Evolutionary conservation across 1,284 basidiomycete genomes (phyloP).

Genomic region (Rhodotorula mucilaginosa): DNA sequence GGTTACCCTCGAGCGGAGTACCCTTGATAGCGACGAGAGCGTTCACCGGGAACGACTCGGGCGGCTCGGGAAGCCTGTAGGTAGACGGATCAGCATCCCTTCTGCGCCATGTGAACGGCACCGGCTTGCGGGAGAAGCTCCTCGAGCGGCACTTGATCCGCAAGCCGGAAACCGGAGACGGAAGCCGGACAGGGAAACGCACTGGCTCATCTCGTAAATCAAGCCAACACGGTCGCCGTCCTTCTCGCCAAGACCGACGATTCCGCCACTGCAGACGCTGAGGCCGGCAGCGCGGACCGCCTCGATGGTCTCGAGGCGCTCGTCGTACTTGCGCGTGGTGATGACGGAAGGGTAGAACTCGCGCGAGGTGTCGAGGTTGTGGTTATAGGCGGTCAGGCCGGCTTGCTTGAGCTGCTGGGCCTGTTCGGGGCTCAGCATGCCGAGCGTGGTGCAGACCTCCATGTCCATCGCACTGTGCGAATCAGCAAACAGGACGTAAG

Average conservation of each 20-base stretch:
- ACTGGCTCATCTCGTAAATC: constrained; percentile 91
- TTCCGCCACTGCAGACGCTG: constrained; percentile 95
- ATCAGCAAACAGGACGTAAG: neutral
- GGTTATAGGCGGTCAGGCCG: constrained; percentile 95
- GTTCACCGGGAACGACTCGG: constrained; percentile 98
- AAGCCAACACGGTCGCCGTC: constrained; percentile 87
- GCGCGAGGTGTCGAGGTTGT: constrained; percentile 95
- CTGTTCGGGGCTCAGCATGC: constrained; percentile 93
- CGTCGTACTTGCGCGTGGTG: constrained; percentile 91
- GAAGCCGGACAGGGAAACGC: constrained; percentile 44
- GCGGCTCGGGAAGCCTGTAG: constrained; percentile 82
- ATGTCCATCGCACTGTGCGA: constrained; percentile 49
- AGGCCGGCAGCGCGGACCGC: constrained; percentile 93
- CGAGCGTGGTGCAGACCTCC: constrained; percentile 91
- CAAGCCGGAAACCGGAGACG: neutral
- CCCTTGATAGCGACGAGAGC: constrained; percentile 69
- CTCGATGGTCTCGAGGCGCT: constrained; percentile 81
- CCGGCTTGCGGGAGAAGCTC: neutral
- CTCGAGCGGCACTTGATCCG: neutral
- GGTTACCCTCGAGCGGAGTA: constrained; percentile 59
- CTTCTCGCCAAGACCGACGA: constrained; percentile 88
- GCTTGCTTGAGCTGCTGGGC: constrained; percentile 91
- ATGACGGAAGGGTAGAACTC: constrained; percentile 92
- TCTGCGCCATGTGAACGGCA: neutral
- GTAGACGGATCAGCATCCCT: neutral